These are phyloP conservation scores for Conidiobolus incongruus DNA, from an alignment of 371 early-diverging fungal species.

Conservation along the genomic window DNA sequence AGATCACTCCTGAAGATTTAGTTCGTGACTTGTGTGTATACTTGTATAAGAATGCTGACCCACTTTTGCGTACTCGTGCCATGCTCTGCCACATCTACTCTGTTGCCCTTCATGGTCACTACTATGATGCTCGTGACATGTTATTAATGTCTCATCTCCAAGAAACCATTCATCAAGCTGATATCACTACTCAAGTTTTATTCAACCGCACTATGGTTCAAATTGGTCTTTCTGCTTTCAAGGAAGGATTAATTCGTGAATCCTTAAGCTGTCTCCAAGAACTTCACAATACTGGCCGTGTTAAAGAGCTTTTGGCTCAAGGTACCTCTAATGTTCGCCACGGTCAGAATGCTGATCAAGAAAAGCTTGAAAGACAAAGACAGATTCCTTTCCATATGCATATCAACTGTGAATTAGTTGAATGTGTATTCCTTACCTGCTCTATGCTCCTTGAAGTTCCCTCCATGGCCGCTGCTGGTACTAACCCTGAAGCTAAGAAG, in stretches of 20 bases:
- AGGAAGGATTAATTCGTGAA: constrained; percentile 76
- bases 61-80: constrained; percentile 79
- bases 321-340: constrained; percentile 59
- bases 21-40: constrained; percentile 62
- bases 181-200: constrained; percentile 80
- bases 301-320: constrained; percentile 87
- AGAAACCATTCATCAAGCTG: constrained; percentile 75
- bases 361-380: constrained; percentile 74
- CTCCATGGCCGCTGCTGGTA: constrained; percentile 69
- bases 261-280: constrained; percentile 71
- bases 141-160: constrained; percentile 94
- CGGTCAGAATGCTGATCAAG: constrained; percentile 57
- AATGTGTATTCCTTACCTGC: constrained; percentile 84
- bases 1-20: constrained; percentile 21
- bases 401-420: constrained; percentile 92
- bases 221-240: constrained; percentile 92
- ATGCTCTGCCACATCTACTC: constrained; percentile 93
- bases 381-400: constrained; percentile 97
- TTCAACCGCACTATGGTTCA: constrained; percentile 92
- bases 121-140: constrained; percentile 84
- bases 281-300: constrained; percentile 62
- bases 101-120: constrained; percentile 85
- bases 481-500: constrained; percentile 48
- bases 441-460: constrained; percentile 95
- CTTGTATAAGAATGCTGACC: constrained; percentile 65